Conservation (phyloP, 495 filamentous ascomycete species). For the Achaetomiella virescens region DNA sequence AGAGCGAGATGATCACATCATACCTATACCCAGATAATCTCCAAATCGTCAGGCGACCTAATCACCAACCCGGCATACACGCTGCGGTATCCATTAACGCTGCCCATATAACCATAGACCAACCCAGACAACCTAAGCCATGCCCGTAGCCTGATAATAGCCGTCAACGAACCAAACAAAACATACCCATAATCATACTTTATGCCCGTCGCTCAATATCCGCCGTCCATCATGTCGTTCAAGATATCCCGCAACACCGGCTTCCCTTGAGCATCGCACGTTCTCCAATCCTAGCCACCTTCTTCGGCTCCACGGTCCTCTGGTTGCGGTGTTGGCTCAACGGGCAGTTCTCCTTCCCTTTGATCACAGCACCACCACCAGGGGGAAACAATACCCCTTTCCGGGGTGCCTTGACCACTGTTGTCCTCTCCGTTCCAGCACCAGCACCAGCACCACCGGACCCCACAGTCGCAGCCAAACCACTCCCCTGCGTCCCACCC, state of each 20-base stretch:
- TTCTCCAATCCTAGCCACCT: slow-evolving; percentile 34
- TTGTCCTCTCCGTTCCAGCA: not conserved
- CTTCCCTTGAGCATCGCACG: slow-evolving; percentile 34
- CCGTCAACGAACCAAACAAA: not conserved
- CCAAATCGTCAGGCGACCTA: not conserved
- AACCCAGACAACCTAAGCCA: slow-evolving; percentile 3
- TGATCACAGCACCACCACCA: slow-evolving; percentile 2
- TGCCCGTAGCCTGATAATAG: not conserved
- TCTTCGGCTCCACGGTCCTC: slow-evolving; percentile 17
- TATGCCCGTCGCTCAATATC: slow-evolving; percentile 19
- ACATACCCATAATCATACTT: not conserved
- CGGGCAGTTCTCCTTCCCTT: slow-evolving; percentile 28
- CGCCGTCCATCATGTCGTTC: slow-evolving; percentile 41
- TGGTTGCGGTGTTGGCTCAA: slow-evolving; percentile 7
- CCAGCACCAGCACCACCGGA: not conserved
- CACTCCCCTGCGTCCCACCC: not conserved
- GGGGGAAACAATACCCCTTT: not conserved
- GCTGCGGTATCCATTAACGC: slow-evolving; percentile 3
- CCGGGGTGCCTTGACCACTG: not conserved
- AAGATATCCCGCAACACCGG: slow-evolving; percentile 43
- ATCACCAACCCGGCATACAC: slow-evolving; percentile 2
- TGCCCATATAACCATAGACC: slow-evolving; percentile 6
- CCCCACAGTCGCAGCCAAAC: not conserved
- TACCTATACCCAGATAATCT: not conserved
- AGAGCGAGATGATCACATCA: not conserved